Conservation (phyloP, 345 rosid species). For the Bretschneidera sinensis region DNA sequence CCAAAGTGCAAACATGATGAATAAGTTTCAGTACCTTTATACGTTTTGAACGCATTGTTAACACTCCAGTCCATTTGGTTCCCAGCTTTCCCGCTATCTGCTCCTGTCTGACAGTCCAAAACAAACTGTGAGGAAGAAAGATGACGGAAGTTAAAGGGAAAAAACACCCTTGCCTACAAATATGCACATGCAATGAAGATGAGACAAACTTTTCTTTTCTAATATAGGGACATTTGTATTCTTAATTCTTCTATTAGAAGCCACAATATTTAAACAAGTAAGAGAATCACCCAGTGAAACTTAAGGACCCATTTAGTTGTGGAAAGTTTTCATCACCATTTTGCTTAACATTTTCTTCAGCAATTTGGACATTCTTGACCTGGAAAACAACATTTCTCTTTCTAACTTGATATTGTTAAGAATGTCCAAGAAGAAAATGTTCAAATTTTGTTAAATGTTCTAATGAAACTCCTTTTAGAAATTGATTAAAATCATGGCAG, state of each 20-base stretch:
- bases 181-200: background rate
- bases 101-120: slow-evolving; percentile 17
- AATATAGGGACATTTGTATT: background rate
- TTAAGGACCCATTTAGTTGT: no score
- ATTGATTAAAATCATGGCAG: no score
- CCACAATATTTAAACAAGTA: background rate
- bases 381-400: no score
- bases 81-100: slow-evolving; percentile 28
- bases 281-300: no score
- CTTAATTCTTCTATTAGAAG: no score
- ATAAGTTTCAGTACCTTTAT: slow-evolving; percentile 49
- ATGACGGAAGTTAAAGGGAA: background rate
- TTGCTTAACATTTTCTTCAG: no score
- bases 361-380: no score
- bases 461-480: no score
- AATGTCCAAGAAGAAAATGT: no score
- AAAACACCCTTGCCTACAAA: background rate
- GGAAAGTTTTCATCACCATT: no score
- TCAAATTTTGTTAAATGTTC: no score
- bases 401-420: no score
- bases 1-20: background rate
- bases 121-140: background rate
- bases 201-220: background rate
- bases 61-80: slow-evolving; percentile 79
- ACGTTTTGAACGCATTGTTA: slow-evolving; percentile 66